Evolutionary conservation across 2,329 filamentous ascomycete species (phyloP).

Genomic region (Beauveria brongniartii): DNA sequence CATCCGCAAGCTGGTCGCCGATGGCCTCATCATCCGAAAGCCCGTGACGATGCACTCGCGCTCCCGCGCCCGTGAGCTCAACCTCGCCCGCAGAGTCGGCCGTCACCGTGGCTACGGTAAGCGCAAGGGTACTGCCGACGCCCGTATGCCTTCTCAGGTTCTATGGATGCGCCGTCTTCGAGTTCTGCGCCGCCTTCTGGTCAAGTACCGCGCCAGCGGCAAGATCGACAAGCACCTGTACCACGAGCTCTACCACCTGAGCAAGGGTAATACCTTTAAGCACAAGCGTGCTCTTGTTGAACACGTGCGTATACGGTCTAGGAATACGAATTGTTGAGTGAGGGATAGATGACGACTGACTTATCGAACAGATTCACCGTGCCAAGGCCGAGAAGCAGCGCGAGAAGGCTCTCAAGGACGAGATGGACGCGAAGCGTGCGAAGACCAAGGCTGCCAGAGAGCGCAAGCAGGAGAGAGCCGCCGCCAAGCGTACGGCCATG

Average conservation of each 20-base stretch:
- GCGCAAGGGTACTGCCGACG: constrained; percentile 99
- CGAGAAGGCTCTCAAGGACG: constrained; percentile 93
- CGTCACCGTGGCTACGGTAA: constrained; percentile 99
- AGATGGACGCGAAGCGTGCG: constrained; percentile 99
- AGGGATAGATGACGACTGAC: not conserved
- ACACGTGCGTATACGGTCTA: constrained; percentile 70
- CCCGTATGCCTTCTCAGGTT: constrained; percentile 97
- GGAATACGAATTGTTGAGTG: constrained; percentile 5
- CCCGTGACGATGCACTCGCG: constrained; percentile 99
- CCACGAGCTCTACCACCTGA: constrained; percentile 99
- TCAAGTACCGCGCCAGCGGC: constrained; percentile 99
- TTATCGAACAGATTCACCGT: constrained; percentile 77
- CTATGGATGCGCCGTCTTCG: constrained; percentile 99
- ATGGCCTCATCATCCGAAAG: constrained; percentile 99
- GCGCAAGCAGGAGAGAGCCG: constrained; percentile 88
- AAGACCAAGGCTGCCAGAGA: constrained; percentile 99
- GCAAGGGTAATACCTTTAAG: constrained; percentile 99
- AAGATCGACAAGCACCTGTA: constrained; percentile 99
- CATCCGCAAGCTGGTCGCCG: constrained; percentile 97
- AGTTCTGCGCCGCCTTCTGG: constrained; percentile 96
- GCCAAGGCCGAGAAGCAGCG: constrained; percentile 99
- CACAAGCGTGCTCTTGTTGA: constrained; percentile 99
- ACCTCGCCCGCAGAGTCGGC: constrained; percentile 87
- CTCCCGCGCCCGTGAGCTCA: constrained; percentile 90
- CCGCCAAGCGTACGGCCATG: constrained; percentile 84